phyloP scores from a whole-genome alignment of 306 rosid species.

The Purshia tridentata region DNA sequence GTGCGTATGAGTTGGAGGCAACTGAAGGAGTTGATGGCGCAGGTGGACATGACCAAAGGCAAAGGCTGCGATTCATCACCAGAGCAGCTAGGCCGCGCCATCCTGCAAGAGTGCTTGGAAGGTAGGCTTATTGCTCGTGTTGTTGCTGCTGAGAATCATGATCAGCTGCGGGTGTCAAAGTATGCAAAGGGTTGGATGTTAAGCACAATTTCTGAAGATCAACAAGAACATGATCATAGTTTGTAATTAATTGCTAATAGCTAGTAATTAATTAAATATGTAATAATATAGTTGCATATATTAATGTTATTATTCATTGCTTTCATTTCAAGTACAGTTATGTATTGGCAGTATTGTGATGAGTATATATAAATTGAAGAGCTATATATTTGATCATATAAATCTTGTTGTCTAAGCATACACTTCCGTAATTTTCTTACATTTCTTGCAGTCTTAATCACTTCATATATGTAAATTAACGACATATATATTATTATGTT shows the following conservation, averaged over 20 bases:
- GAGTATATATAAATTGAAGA: too few species aligned
- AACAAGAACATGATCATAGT: slow-evolving; percentile 9
- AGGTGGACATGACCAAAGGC: slow-evolving; percentile 28
- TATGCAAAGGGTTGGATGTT: slow-evolving; percentile 15
- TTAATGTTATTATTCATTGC: too few species aligned
- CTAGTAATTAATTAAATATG: too few species aligned
- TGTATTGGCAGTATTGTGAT: too few species aligned
- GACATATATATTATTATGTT: too few species aligned
- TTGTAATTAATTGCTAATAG: background rate
- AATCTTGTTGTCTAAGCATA: too few species aligned
- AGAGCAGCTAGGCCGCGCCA: slow-evolving; percentile 29
- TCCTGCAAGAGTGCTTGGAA: slow-evolving; percentile 37
- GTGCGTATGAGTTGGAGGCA: slow-evolving; percentile 36
- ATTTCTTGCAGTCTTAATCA: too few species aligned
- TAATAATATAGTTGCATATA: too few species aligned
- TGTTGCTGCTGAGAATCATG: slow-evolving; percentile 5
- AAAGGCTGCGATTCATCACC: slow-evolving; percentile 1
- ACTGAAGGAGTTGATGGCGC: slow-evolving; percentile 35
- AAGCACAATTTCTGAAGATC: slow-evolving; percentile 32
- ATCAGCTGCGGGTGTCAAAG: background rate
- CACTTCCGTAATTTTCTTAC: too few species aligned
- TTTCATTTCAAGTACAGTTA: background rate
- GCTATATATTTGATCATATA: too few species aligned
- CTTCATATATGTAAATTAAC: too few species aligned
- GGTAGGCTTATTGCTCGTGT: slow-evolving; percentile 38